Base-by-base conservation (phyloP, 305 asterid genomes). In the Vinca major region DNA sequence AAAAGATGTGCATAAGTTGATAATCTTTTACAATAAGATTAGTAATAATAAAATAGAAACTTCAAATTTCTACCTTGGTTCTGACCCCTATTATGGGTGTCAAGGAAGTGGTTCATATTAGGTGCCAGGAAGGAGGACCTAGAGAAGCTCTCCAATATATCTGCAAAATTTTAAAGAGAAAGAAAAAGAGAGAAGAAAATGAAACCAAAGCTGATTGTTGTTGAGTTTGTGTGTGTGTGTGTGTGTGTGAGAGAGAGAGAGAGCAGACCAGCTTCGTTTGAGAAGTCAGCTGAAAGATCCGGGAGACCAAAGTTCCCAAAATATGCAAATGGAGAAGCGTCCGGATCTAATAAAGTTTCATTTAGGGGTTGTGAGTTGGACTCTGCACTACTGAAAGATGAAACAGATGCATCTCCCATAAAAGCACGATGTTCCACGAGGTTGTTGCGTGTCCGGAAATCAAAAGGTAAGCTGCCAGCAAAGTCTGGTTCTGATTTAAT, bases 381-480 rank as follows among this genome's bases (percentile, higher is more conserved):
- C 76, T 84, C 90, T 37, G 80, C 92, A 69, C 91, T 80, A 71
- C 95, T 82, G 80, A 82, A 84, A 70, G 96, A 87, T 6, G 93
- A 75, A 26, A 85, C 85, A 70, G 95, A 77, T 40, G 88, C 84
- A 81, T 88, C 89, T 21, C 88, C 89, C 84, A 87, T 72, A 74
- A 84, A 70, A 53, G 89, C 76, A 71, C 84, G 82, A 37, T 86
- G 75, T 68, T 85, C 96, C 74, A 89, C 69, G 74, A 76, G 73
- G 74, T 82, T 87, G 80, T 79, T 80, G 55, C 80, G 88, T 36
- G 78, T 82, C 57, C 80, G 82, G 78, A 82, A 82, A 72, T 81
- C 74, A 54, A 86, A 89, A 72, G 79, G 80, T 5, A 87, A 85
- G 81, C 75, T 73, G 67, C 88, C 90, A 67, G 79, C 86, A 79